Evolutionary conservation across 768 basidiomycete species (phyloP).

Genomic region (Naganishia antarctica): DNA sequence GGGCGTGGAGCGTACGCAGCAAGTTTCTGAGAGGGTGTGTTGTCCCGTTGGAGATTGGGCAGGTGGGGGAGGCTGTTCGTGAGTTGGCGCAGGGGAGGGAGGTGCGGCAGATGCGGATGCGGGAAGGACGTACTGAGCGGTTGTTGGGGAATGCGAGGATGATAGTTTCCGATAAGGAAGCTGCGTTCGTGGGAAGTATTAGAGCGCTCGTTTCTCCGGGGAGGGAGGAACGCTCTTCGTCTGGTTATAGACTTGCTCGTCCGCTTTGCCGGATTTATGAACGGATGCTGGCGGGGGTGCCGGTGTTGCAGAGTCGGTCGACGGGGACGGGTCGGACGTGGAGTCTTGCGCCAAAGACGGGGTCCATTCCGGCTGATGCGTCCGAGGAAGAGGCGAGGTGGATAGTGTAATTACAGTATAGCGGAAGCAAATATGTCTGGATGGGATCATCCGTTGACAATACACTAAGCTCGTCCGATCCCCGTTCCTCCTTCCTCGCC

Average conservation of each 20-base stretch:
- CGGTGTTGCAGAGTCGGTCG: not conserved
- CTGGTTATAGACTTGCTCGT: not conserved
- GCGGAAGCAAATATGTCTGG: no score
- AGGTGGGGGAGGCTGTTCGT: not conserved
- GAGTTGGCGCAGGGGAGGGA: not conserved
- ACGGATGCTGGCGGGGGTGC: not conserved
- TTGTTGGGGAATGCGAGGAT: no score
- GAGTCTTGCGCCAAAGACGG: not conserved
- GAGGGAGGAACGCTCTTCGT: not conserved
- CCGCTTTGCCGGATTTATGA: not conserved
- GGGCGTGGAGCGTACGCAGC: not conserved
- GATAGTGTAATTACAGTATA: not conserved
- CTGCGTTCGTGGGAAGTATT: not conserved
- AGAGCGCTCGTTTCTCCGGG: not conserved
- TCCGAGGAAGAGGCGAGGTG: not conserved
- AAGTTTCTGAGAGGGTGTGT: constrained; percentile 3
- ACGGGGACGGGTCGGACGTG: not conserved
- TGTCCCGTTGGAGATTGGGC: not conserved
- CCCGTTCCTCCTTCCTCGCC: no score
- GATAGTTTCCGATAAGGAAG: not conserved
- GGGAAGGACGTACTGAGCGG: no score
- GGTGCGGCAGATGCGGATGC: not conserved
- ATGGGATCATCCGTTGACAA: no score
- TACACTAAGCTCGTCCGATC: no score
- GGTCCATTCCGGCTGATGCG: not conserved